A percentile compares a stretch with the other conserved stretches of the same genome.
These are phyloP conservation scores for Pythium volutum DNA, from an alignment of 352 stramenopile genomes.

Conservation along the genomic window DNA sequence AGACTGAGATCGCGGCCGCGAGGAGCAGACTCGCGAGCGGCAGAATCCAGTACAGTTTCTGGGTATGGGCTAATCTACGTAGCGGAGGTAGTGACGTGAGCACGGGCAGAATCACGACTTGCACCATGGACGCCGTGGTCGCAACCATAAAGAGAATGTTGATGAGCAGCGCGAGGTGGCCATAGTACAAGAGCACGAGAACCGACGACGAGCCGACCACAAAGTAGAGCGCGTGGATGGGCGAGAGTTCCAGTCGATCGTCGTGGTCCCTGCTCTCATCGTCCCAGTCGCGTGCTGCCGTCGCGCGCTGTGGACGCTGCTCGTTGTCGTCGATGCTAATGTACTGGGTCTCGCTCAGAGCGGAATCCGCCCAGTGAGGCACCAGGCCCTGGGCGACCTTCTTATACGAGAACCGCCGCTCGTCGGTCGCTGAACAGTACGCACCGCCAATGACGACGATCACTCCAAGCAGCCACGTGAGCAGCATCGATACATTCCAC, in stretches of 20 bases:
- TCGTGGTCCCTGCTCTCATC: neutral
- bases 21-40: slow-evolving; percentile 15
- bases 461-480: slow-evolving; percentile 61
- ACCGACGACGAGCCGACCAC: slow-evolving; percentile 49
- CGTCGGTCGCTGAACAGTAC: slow-evolving; percentile 48
- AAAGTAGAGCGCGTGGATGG: slow-evolving; percentile 54
- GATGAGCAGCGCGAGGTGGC: slow-evolving; percentile 49
- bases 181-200: slow-evolving; percentile 68
- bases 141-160: slow-evolving; percentile 57
- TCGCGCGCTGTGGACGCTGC: neutral
- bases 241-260: slow-evolving; percentile 41
- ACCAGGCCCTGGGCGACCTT: slow-evolving; percentile 31
- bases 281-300: neutral
- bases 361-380: neutral
- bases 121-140: slow-evolving; percentile 39
- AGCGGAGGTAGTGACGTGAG: slow-evolving; percentile 15
- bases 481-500: slow-evolving; percentile 65
- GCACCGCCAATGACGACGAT: slow-evolving; percentile 39
- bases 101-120: slow-evolving; percentile 47
- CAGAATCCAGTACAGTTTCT: slow-evolving; percentile 1
- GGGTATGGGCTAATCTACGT: neutral
- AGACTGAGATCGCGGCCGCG: slow-evolving; percentile 27
- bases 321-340: slow-evolving; percentile 25
- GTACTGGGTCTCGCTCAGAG: slow-evolving; percentile 17
- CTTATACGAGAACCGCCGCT: slow-evolving; percentile 50